Conservation (phyloP, 352 stramenopile species). For the Phytophthora ramorum region DNA sequence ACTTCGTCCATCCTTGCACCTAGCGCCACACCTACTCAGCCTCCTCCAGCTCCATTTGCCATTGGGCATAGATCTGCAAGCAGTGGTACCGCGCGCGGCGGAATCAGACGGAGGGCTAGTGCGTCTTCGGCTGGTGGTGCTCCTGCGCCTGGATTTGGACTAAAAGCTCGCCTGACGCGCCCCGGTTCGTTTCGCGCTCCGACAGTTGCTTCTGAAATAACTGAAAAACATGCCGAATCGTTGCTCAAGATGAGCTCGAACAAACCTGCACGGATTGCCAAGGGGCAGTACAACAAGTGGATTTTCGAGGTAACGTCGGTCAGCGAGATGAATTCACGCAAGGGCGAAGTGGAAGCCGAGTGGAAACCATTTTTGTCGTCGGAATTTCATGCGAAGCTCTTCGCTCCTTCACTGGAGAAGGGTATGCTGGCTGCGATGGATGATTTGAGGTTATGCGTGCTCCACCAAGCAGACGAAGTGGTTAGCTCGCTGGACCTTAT, state of each 20-base stretch:
- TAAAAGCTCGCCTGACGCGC: slow-evolving; percentile 45
- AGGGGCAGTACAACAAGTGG: slow-evolving; percentile 85
- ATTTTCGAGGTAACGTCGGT: slow-evolving; percentile 79
- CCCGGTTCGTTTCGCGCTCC: slow-evolving; percentile 42
- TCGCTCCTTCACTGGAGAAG: slow-evolving; percentile 81
- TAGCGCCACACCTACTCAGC: slow-evolving; percentile 4
- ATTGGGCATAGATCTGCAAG: slow-evolving; percentile 10
- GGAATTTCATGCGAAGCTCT: slow-evolving; percentile 81
- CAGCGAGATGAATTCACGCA: slow-evolving; percentile 72
- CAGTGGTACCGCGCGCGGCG: slow-evolving; percentile 24
- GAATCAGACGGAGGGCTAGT: slow-evolving; percentile 33
- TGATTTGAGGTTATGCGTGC: slow-evolving; percentile 72
- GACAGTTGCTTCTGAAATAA: slow-evolving; percentile 42
- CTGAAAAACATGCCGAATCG: slow-evolving; percentile 43
- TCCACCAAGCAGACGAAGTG: slow-evolving; percentile 72
- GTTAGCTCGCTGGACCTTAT: slow-evolving; percentile 75
- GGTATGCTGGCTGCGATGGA: slow-evolving; percentile 84
- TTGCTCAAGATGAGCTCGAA: slow-evolving; percentile 73
- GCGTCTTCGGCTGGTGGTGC: slow-evolving; percentile 27
- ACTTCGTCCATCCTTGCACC: slow-evolving; percentile 10
- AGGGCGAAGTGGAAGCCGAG: slow-evolving; percentile 78
- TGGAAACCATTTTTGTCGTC: slow-evolving; percentile 76
- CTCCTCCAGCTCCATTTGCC: slow-evolving; percentile 19
- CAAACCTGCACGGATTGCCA: slow-evolving; percentile 64
- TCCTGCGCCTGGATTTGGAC: slow-evolving; percentile 12